Evolutionary conservation across 1,284 basidiomycete species (phyloP).

Genomic region (Cryptococcus sp.): DNA sequence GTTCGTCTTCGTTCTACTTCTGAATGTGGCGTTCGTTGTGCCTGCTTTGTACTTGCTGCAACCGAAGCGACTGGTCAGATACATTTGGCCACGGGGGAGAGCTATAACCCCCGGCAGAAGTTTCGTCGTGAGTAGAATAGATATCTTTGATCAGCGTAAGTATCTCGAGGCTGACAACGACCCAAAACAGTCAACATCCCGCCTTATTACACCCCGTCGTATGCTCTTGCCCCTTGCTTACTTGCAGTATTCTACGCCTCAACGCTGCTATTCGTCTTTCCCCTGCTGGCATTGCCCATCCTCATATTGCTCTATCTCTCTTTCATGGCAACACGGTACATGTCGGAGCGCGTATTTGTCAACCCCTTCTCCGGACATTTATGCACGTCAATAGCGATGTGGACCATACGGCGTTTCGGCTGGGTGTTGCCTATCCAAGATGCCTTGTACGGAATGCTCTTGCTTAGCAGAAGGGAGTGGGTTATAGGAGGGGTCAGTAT

Average conservation of each 20-base stretch:
- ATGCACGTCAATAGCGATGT: constrained; percentile 70
- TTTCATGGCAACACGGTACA: constrained; percentile 71
- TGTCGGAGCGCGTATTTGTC: constrained; percentile 72
- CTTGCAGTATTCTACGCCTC: constrained; percentile 69
- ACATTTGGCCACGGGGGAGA: constrained; percentile 59
- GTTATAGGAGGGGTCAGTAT: constrained; percentile 66
- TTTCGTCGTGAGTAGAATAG: constrained; percentile 64
- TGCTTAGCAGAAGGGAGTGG: constrained; percentile 68
- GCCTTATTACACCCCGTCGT: constrained; percentile 67
- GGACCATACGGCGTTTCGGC: constrained; percentile 65
- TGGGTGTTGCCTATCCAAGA: constrained; percentile 63
- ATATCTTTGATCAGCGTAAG: too few species aligned
- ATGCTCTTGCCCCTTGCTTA: constrained; percentile 65
- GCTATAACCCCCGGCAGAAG: constrained; percentile 74
- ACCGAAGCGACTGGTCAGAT: constrained; percentile 63
- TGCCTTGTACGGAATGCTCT: constrained; percentile 68
- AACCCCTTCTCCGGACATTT: constrained; percentile 66
- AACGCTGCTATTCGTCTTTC: constrained; percentile 70
- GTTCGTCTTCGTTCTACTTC: constrained; percentile 61
- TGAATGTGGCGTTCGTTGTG: constrained; percentile 68
- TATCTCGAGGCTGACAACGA: too few species aligned
- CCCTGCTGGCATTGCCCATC: constrained; percentile 70
- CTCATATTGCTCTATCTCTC: constrained; percentile 67
- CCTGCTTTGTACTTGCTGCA: constrained; percentile 72
- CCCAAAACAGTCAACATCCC: constrained; percentile 66